phyloP scores from a whole-genome alignment of 495 filamentous ascomycete genomes.

The Penicillium manginii region DNA sequence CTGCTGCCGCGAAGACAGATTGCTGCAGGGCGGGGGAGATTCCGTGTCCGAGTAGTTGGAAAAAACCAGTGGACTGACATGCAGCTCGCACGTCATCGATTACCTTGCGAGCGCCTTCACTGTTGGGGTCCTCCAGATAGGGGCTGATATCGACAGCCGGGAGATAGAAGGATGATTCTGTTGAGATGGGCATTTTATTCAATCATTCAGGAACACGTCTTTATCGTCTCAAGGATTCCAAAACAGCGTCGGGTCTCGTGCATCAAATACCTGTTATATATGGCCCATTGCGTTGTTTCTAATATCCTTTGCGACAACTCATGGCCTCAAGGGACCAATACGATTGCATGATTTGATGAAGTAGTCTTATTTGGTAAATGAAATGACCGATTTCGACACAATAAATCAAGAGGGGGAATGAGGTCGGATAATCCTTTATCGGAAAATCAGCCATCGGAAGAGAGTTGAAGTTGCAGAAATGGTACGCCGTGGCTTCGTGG shows the following conservation, averaged over 20 bases:
- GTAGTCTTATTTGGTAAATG: background rate
- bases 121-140: slow-evolving; percentile 33
- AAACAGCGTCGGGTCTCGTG: background rate
- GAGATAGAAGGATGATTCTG: slow-evolving; percentile 8
- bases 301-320: background rate
- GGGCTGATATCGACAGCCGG: slow-evolving; percentile 16
- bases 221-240: background rate
- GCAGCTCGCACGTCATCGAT: slow-evolving; percentile 28
- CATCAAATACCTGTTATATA: background rate
- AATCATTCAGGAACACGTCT: background rate
- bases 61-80: slow-evolving; percentile 41
- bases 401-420: background rate
- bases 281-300: background rate
- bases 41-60: slow-evolving; percentile 39
- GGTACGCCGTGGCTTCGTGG: background rate
- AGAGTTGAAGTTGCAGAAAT: background rate
- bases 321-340: background rate
- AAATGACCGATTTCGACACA: background rate
- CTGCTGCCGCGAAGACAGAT: slow-evolving; percentile 27
- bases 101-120: slow-evolving; percentile 22
- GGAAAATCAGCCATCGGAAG: background rate
- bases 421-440: background rate
- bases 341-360: background rate
- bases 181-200: slow-evolving; percentile 2
- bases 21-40: slow-evolving; percentile 29